Evolutionary conservation across 169 alveolate species (phyloP).

Genomic region (Cardiosporidium cionae): DNA sequence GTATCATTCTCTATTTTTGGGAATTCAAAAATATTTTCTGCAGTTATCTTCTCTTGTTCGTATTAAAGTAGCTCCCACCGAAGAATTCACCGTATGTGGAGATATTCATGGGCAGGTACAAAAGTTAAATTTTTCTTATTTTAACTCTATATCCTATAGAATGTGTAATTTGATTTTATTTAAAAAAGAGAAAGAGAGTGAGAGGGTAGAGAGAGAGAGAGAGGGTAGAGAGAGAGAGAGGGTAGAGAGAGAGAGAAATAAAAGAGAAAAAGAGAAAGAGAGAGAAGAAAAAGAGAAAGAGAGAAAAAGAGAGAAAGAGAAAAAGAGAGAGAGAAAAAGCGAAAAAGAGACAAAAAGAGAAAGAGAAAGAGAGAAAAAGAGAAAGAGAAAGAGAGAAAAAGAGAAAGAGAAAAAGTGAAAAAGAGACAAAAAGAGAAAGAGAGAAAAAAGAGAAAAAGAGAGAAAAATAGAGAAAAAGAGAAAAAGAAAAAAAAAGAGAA

Average conservation of each 20-base stretch:
- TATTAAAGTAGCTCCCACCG: slow-evolving; percentile 69
- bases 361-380: background rate
- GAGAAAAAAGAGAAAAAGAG: background rate
- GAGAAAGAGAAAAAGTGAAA: slow-evolving; percentile 1
- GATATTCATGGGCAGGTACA: slow-evolving; percentile 99
- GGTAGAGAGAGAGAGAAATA: background rate
- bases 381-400: slow-evolving; percentile 11
- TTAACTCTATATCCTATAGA: no score
- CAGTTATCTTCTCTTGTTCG: slow-evolving; percentile 78
- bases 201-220: background rate
- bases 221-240: background rate
- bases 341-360: no score
- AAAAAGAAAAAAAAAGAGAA: background rate
- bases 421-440: no score
- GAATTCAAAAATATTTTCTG: no score
- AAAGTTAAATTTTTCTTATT: no score
- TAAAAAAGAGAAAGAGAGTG: background rate
- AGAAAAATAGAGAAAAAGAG: background rate
- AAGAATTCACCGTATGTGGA: slow-evolving; percentile 96
- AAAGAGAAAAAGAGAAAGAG: background rate
- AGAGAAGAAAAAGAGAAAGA: slow-evolving; percentile 12
- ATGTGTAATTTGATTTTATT: no score
- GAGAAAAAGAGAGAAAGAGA: background rate
- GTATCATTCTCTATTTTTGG: no score
- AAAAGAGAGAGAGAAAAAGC: background rate